phyloP scores from a whole-genome alignment of 1,284 basidiomycete species.

The Neonothopanus nambi region DNA sequence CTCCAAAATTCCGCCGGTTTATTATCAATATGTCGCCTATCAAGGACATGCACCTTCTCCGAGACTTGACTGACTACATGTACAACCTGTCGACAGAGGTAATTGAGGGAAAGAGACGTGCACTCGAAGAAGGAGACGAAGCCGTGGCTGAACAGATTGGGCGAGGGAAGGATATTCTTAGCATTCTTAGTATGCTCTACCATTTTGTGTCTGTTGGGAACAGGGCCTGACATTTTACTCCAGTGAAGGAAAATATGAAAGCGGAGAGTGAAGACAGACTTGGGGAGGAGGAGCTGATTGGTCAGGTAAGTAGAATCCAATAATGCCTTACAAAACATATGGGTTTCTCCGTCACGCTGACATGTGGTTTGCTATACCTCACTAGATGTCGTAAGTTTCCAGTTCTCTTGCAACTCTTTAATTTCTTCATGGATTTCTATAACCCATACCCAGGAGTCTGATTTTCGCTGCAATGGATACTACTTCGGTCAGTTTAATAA shows the following conservation, averaged over 20 bases:
- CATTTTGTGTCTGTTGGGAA: neutral
- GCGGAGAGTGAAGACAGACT: slow-evolving; percentile 32
- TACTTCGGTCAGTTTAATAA: slow-evolving; percentile 20
- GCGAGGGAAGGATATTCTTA: slow-evolving; percentile 46
- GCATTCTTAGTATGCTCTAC: slow-evolving; percentile 41
- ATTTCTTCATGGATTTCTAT: neutral
- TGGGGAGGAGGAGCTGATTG: slow-evolving; percentile 32
- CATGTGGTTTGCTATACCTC: neutral
- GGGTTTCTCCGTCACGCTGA: neutral
- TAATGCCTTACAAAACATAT: neutral
- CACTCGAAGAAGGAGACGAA: slow-evolving; percentile 35
- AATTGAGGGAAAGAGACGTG: slow-evolving; percentile 35
- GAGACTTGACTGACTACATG: slow-evolving; percentile 11
- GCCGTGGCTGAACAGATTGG: slow-evolving; percentile 32
- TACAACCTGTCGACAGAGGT: slow-evolving; percentile 7
- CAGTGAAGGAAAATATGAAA: slow-evolving; percentile 35
- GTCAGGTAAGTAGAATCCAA: slow-evolving; percentile 18
- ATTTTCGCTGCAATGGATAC: slow-evolving; percentile 31
- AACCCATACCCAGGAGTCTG: slow-evolving; percentile 15
- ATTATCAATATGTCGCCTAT: slow-evolving; percentile 11
- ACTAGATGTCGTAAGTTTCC: slow-evolving; percentile 18
- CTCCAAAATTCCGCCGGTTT: slow-evolving; percentile 4
- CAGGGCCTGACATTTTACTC: too few relatives aligned
- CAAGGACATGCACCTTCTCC: slow-evolving; percentile 6
- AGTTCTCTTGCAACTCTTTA: neutral